phyloP scores from a whole-genome alignment of 1,284 basidiomycete species.

The Sanghuangporus weigelae region DNA sequence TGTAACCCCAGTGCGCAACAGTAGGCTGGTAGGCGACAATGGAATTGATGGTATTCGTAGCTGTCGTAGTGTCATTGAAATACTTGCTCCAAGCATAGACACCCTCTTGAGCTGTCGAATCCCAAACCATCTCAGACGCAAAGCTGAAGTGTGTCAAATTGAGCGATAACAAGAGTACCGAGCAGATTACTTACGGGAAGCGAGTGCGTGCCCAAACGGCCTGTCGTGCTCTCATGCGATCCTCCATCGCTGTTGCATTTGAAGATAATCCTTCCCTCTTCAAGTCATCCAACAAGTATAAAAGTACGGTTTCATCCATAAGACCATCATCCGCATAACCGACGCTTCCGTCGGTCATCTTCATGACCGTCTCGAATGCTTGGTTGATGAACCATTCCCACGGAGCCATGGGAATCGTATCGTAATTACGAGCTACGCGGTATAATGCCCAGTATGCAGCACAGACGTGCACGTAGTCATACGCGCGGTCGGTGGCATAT shows the following conservation, averaged over 20 bases:
- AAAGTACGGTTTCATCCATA: conserved; percentile 55
- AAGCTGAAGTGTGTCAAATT: conserved; percentile 32
- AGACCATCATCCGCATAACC: conserved; percentile 45
- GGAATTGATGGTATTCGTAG: conserved; percentile 49
- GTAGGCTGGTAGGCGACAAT: conserved; percentile 55
- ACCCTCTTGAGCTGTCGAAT: conserved; percentile 56
- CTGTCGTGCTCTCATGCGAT: conserved; percentile 42
- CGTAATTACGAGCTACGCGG: conserved; percentile 54
- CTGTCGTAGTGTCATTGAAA: conserved; percentile 49
- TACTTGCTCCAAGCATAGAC: conserved; percentile 51
- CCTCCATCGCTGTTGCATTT: conserved; percentile 45
- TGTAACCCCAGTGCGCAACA: conserved; percentile 57
- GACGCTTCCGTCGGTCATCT: conserved; percentile 43
- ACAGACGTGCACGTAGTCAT: conserved; percentile 55
- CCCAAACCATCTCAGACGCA: conserved; percentile 59
- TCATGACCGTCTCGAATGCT: conserved; percentile 44
- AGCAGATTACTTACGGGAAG: conserved; percentile 40
- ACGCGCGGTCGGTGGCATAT: conserved; percentile 47
- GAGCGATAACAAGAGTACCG: neutral
- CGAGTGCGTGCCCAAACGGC: conserved; percentile 41
- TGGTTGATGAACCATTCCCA: conserved; percentile 58
- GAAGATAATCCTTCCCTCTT: conserved; percentile 46
- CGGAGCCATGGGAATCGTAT: conserved; percentile 37
- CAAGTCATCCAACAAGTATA: conserved; percentile 45
- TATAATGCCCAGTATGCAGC: conserved; percentile 56